Conservation (phyloP, 2,329 filamentous ascomycete genomes). For the Aspergillus piperis region DNA sequence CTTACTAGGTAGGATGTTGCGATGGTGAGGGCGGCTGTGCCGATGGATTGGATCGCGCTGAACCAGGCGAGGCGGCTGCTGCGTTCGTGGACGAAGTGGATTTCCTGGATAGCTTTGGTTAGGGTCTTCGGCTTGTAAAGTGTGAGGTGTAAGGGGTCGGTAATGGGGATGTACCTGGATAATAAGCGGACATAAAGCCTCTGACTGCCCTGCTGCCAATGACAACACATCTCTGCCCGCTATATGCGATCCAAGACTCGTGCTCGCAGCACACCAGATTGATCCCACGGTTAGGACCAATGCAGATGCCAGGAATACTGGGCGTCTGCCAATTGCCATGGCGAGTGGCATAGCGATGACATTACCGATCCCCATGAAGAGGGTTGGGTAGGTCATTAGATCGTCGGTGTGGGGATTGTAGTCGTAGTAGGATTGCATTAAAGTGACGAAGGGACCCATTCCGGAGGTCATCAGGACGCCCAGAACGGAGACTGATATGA, state of each 20-base stretch:
- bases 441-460: constrained; percentile 13
- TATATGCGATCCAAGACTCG: constrained; percentile 12
- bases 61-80: constrained; percentile 15
- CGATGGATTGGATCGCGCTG: constrained; percentile 15
- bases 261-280: constrained; percentile 10
- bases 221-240: constrained; percentile 15
- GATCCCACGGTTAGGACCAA: constrained; percentile 10
- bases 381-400: constrained; percentile 15
- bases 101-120: constrained; percentile 1
- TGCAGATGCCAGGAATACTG: constrained; percentile 12
- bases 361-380: constrained; percentile 16
- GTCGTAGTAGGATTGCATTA: constrained; percentile 9
- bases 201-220: constrained; percentile 12
- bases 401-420: constrained; percentile 9
- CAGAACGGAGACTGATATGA: neutral
- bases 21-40: constrained; percentile 10
- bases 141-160: neutral
- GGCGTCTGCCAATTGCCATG: constrained; percentile 5
- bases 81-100: constrained; percentile 17
- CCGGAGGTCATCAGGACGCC: constrained; percentile 8
- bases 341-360: constrained; percentile 17
- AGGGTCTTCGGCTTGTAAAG: too few species aligned
- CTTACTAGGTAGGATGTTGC: constrained; percentile 13
- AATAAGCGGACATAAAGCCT: constrained; percentile 13
- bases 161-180: neutral